A percentile compares a stretch with the other conserved stretches of the same genome.
Evolutionary conservation across 176 grass and related monocot genomes (phyloP).

Genomic region (Rhynchospora tenuis): DNA sequence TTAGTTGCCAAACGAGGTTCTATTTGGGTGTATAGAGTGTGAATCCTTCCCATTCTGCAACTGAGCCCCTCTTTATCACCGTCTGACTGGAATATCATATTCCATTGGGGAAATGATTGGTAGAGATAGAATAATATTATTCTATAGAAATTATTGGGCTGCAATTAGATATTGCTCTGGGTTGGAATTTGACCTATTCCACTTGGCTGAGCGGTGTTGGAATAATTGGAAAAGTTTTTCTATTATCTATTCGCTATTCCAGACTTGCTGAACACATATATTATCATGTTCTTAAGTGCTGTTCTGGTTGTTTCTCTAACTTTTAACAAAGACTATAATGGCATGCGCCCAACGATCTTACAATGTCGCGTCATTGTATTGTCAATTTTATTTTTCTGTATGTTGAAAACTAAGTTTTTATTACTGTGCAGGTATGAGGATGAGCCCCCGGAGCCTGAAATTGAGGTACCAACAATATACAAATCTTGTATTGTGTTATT

Average conservation of each 20-base stretch:
- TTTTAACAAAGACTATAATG: no score
- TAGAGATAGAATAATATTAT: background rate
- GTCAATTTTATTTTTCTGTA: no score
- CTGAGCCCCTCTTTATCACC: background rate
- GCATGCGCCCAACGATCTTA: no score
- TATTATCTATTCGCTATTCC: no score
- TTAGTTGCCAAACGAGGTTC: background rate
- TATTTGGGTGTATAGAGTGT: background rate
- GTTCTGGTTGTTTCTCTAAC: no score
- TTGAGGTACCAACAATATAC: constrained; percentile 40
- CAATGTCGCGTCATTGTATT: no score
- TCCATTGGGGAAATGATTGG: background rate
- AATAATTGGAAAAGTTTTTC: no score
- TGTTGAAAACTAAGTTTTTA: no score
- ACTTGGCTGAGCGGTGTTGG: no score
- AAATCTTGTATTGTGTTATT: no score
- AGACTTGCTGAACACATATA: no score
- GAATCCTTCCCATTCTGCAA: background rate
- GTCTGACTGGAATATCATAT: background rate
- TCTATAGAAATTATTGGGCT: background rate
- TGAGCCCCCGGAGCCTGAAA: constrained; percentile 65
- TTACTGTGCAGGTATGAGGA: constrained; percentile 61
- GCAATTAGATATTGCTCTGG: background rate
- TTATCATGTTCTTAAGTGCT: no score
- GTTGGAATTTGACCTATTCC: background rate